Evolutionary conservation across 768 basidiomycete species (phyloP), one percentile per base, ranked within the genome.

Genomic region (Amanita polypyramis): DNA sequence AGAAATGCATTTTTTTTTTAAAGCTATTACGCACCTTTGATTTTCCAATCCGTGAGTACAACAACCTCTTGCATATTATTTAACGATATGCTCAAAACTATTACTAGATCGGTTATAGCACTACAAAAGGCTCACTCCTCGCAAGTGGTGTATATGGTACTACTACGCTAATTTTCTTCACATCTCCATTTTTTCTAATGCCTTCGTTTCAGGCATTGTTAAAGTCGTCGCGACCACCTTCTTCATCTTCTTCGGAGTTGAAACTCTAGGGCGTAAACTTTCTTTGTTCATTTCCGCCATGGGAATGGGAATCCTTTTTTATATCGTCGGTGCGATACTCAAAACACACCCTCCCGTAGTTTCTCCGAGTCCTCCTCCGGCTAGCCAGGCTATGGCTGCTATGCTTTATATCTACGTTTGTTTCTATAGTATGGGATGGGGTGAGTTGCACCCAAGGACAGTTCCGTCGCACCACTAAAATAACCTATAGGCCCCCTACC

Each of bases 401-500:
- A 77, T 89, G 77, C 64, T 92, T 23, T 93, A 92, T 59, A 76
- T 92, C 46, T 93, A 86, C 56, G 86, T 90, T 36, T 82, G 81
- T 60, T 90, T 90, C 63, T 92, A 91, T 63, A 85, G 82, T 3
- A 83, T 90, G 77, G 86, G 85, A 33, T 88, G 85, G 81, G 89
- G 87, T 66, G 45, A 51, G 65, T 55, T 25, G 7, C 39, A 11
- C 5, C 11, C 11, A 6, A 11, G 2, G 30, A 11, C 10, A 33
- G 14, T 14, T 32, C 42, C 15, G 23, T 5, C n/a, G 62, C 72
- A 10, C 72, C 74, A 12, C 50, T 20, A 33, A 30, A 27, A n/a
- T 5, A 45, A 27, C 21, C 5, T 38, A 25, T 42, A 71, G 69
- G 70, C 20, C 72, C 72, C 10, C 56, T 74, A 20, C 66, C 65